phyloP scores from a whole-genome alignment of 805 yeast genomes.

The Suhomyces tanzawaensis region DNA sequence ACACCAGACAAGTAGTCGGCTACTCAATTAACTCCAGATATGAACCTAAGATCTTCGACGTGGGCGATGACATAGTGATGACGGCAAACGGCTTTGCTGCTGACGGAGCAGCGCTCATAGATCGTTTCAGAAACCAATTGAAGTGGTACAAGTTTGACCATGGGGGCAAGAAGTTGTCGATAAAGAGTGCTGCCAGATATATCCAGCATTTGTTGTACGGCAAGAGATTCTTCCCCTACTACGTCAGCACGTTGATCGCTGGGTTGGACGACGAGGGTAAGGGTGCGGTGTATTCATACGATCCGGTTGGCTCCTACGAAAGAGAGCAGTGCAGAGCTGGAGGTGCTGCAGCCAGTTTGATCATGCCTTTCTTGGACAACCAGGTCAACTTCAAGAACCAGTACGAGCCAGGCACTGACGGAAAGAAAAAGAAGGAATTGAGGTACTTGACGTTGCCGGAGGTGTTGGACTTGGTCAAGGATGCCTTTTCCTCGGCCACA shows the following conservation, averaged over 20 bases:
- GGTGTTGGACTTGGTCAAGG: constrained; percentile 83
- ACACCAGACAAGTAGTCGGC: constrained; percentile 95
- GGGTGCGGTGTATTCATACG: constrained; percentile 94
- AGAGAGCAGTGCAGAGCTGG: constrained; percentile 97
- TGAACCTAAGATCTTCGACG: constrained; percentile 84
- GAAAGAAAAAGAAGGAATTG: constrained; percentile 57
- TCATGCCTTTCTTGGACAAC: constrained; percentile 96
- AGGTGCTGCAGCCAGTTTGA: constrained; percentile 93
- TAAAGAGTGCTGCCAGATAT: constrained; percentile 81
- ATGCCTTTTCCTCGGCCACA: constrained; percentile 93
- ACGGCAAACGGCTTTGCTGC: constrained; percentile 97
- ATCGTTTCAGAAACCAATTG: constrained; percentile 63
- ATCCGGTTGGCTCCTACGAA: constrained; percentile 97
- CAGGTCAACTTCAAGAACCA: constrained; percentile 97
- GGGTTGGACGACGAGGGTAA: constrained; percentile 90
- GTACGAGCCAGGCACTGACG: constrained; percentile 69
- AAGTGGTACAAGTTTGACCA: constrained; percentile 94
- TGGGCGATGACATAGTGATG: constrained; percentile 83
- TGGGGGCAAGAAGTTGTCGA: constrained; percentile 61
- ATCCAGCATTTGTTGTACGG: constrained; percentile 88
- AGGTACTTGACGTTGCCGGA: constrained; percentile 75
- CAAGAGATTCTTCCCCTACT: constrained; percentile 94
- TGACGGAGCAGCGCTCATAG: constrained; percentile 83
- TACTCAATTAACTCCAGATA: constrained; percentile 90
- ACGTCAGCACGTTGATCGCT: constrained; percentile 91